Percentiles rank a stretch among this genome's conserved stretches.
phyloP scores from a whole-genome alignment of 2,329 filamentous ascomycete genomes.

The Cercospora nicotianae region DNA sequence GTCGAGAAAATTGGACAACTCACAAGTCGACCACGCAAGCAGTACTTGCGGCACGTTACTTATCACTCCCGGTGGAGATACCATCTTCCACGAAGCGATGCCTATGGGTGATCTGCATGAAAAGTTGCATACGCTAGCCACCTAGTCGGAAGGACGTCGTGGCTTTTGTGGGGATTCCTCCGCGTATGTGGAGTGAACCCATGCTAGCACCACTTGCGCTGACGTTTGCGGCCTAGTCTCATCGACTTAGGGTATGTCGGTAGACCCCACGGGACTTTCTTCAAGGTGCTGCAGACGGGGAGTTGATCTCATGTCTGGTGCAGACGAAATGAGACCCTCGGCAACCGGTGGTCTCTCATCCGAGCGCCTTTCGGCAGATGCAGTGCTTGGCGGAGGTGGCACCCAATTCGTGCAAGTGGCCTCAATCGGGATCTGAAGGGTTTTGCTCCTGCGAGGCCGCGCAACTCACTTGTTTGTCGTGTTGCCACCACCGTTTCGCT shows the following conservation, averaged over 20 bases:
- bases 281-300: background rate
- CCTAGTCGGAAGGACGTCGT: background rate
- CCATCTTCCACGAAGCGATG: slow-evolving; percentile 1
- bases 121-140: background rate
- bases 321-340: background rate
- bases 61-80: background rate
- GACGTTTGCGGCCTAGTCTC: background rate
- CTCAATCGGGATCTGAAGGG: background rate
- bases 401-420: background rate
- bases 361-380: background rate
- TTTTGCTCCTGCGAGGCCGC: background rate
- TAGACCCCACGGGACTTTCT: background rate
- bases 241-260: background rate
- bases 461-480: background rate
- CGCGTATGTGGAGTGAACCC: background rate
- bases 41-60: slow-evolving; percentile 11
- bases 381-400: background rate
- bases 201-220: background rate
- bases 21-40: slow-evolving; percentile 2
- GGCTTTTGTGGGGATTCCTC: background rate
- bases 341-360: background rate
- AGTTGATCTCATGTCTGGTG: background rate
- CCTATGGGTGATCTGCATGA: background rate
- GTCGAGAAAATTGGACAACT: background rate
- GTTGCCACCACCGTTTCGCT: background rate